phyloP scores from a whole-genome alignment of 768 basidiomycete genomes.

The Hemileccinum rubropunctum region DNA sequence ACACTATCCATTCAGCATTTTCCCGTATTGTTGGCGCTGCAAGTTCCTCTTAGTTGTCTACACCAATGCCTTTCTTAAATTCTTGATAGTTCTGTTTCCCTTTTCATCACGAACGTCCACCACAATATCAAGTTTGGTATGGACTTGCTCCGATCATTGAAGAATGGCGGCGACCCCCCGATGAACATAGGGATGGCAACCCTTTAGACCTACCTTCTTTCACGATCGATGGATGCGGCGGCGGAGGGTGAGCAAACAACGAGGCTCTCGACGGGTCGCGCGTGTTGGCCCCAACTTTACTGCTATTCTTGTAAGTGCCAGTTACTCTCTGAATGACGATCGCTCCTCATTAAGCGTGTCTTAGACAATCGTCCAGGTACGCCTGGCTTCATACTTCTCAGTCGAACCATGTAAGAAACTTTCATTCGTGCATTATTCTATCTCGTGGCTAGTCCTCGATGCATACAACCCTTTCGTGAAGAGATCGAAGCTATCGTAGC shows the following conservation, averaged over 20 bases:
- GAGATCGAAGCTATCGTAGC: constrained; percentile 34
- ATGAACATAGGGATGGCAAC: constrained; percentile 16
- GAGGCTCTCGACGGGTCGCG: constrained; percentile 22
- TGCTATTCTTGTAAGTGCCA: constrained; percentile 20
- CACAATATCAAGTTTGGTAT: constrained; percentile 4
- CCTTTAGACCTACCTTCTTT: constrained; percentile 31
- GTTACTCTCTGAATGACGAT: background rate
- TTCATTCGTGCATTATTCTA: constrained; percentile 35
- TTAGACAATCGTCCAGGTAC: constrained; percentile 20
- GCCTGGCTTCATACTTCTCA: background rate
- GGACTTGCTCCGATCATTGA: constrained; percentile 30
- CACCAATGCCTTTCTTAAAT: background rate
- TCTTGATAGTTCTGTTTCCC: constrained; percentile 13
- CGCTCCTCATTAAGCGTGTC: background rate
- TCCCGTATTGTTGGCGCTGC: constrained; percentile 35
- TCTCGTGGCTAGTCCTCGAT: constrained; percentile 37
- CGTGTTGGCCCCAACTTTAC: constrained; percentile 17
- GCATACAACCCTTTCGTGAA: constrained; percentile 33
- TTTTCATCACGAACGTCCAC: constrained; percentile 9
- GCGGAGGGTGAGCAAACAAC: constrained; percentile 15
- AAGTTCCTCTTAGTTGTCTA: background rate
- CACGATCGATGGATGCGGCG: constrained; percentile 31
- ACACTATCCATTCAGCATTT: constrained; percentile 24
- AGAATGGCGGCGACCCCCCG: constrained; percentile 23
- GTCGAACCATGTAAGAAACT: constrained; percentile 19